phyloP scores from a whole-genome alignment of 1,139 yeast genomes.

The Magnusiomyces tetraspermus region DNA sequence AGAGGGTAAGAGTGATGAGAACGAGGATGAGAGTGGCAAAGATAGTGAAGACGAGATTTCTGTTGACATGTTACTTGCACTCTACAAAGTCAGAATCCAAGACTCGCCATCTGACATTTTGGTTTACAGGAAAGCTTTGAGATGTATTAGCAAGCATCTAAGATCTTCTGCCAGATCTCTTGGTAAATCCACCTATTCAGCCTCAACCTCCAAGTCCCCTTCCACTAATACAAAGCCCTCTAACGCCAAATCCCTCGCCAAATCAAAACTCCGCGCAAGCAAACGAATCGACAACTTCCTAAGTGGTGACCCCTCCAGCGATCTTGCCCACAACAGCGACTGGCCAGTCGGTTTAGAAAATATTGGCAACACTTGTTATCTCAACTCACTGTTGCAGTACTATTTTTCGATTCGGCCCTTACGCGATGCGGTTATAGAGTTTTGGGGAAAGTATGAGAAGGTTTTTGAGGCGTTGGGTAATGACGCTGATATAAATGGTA shows the following conservation, averaged over 20 bases:
- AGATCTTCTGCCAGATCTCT: too few species aligned
- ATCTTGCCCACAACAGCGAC: conserved; percentile 7
- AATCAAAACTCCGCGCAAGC: conserved; percentile 20
- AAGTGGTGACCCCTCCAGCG: conserved; percentile 15
- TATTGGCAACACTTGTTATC: conserved; percentile 90
- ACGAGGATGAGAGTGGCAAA: too few species aligned
- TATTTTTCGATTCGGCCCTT: conserved; percentile 80
- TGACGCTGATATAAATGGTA: too few species aligned
- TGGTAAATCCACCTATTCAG: too few species aligned
- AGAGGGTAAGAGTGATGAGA: too few species aligned
- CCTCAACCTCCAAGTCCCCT: too few species aligned
- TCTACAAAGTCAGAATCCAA: conserved; percentile 27
- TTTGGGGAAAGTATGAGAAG: conserved; percentile 28
- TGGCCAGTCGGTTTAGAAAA: conserved; percentile 58
- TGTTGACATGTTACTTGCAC: conserved; percentile 16
- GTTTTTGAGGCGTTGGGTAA: too few species aligned
- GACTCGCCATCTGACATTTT: conserved; percentile 28
- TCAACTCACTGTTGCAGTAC: conserved; percentile 81
- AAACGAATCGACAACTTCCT: conserved; percentile 22
- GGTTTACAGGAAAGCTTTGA: conserved; percentile 29
- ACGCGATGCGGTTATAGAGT: conserved; percentile 54
- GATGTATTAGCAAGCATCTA: conserved; percentile 28
- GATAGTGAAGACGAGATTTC: too few species aligned
- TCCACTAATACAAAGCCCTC: too few species aligned
- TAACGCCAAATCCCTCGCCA: too few species aligned